A percentile compares a stretch with the other conserved stretches of the same genome.
Evolutionary conservation across 1,139 yeast species (phyloP).

Genomic region (Hemisphaericaspora xylanilytica): DNA sequence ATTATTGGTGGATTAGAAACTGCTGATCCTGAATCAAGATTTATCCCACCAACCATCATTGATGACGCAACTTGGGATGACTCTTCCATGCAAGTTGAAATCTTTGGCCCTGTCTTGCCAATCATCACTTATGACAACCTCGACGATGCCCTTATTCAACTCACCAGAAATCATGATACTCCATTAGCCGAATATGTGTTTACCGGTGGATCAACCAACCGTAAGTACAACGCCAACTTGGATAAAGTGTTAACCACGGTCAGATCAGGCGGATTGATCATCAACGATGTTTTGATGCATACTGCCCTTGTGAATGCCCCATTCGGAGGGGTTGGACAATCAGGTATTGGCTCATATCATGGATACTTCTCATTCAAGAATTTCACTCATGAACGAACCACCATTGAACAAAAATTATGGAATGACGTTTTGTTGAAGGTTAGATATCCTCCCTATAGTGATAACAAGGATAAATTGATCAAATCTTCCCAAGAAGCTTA

Average conservation of each 20-base stretch:
- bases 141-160: conserved; percentile 44
- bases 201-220: conserved; percentile 41
- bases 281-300: conserved; percentile 75
- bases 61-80: conserved; percentile 64
- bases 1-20: conserved; percentile 57
- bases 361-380: conserved; percentile 70
- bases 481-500: conserved; percentile 25
- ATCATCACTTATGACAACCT: conserved; percentile 56
- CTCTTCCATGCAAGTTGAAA: conserved; percentile 68
- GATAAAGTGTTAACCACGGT: conserved; percentile 50
- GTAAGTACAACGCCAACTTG: conserved; percentile 45
- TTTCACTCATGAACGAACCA: conserved; percentile 75
- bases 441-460: conserved; percentile 69
- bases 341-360: conserved; percentile 83
- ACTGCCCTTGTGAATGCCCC: conserved; percentile 73
- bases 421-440: conserved; percentile 54
- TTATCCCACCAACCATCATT: conserved; percentile 73
- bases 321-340: conserved; percentile 87
- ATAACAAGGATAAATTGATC: conserved; percentile 31
- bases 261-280: conserved; percentile 71
- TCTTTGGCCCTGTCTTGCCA: conserved; percentile 87
- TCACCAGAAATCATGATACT: conserved; percentile 63
- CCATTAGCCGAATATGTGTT: conserved; percentile 85
- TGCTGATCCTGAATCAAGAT: conserved; percentile 42
- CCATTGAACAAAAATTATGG: conserved; percentile 67